Percentiles rank a stretch among this genome's conserved stretches.
Conservation (phyloP, 2,329 filamentous ascomycete species). For the Exophiala alcalophila region DNA sequence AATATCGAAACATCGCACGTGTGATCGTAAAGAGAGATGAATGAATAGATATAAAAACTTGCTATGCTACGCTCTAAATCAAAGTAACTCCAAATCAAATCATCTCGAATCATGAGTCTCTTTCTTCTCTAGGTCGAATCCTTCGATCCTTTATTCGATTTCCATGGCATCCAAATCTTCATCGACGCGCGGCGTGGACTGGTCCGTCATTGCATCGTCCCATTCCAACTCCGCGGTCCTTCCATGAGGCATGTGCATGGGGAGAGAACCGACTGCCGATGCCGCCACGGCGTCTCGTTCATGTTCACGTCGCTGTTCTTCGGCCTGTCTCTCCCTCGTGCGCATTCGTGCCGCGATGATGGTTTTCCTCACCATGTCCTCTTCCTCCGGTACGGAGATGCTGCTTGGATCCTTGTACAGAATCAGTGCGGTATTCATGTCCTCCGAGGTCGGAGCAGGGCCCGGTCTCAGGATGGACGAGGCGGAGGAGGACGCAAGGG, state of each 20-base stretch:
- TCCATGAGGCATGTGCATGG: too few species aligned
- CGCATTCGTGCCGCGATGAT: constrained; percentile 76
- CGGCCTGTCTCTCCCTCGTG: constrained; percentile 52
- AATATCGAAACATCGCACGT: too few species aligned
- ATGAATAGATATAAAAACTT: too few species aligned
- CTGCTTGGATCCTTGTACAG: constrained; percentile 79
- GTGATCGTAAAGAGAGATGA: too few species aligned
- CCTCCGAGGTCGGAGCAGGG: too few species aligned
- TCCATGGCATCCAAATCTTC: constrained; percentile 33
- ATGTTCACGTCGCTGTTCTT: constrained; percentile 15
- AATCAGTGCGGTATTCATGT: constrained; percentile 62
- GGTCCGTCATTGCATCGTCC: constrained; percentile 20
- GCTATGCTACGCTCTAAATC: too few species aligned
- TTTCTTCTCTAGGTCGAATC: background rate
- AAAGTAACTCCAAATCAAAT: too few species aligned
- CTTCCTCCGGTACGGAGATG: constrained; percentile 69
- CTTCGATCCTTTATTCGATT: constrained; percentile 27
- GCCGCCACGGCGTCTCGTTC: constrained; percentile 9
- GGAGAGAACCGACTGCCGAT: too few species aligned
- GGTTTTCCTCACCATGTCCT: constrained; percentile 75
- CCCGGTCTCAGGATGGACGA: too few species aligned
- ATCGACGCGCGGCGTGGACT: constrained; percentile 8
- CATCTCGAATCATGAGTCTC: too few species aligned
- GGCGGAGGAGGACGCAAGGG: too few species aligned
- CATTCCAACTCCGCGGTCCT: constrained; percentile 7